Conservation (phyloP, 2,329 filamentous ascomycete species). For the Cladorrhinum sp. region DNA sequence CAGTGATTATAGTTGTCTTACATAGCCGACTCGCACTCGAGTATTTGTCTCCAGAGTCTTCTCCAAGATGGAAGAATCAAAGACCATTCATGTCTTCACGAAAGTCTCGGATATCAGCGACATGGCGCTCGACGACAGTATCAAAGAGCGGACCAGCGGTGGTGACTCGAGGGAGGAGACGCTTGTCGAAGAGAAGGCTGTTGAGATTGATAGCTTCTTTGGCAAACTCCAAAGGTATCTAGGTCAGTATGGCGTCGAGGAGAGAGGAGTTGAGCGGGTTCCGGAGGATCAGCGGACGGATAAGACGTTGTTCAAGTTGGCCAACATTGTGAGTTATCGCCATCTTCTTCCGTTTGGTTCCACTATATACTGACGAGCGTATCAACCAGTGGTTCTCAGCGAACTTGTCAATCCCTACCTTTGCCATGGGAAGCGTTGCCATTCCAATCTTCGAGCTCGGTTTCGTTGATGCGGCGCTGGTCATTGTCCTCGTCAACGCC, state of each 20-base stretch:
- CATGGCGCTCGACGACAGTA: constrained; percentile 6
- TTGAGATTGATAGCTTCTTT: constrained; percentile 25
- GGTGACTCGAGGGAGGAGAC: background rate
- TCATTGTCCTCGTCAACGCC: constrained; percentile 72
- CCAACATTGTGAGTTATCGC: constrained; percentile 60
- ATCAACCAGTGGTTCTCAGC: constrained; percentile 66
- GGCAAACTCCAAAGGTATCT: constrained; percentile 57
- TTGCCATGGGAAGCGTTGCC: constrained; percentile 70
- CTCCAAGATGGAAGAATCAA: background rate
- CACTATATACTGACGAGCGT: constrained; percentile 4
- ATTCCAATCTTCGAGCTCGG: constrained; percentile 67
- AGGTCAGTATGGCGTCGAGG: constrained; percentile 65
- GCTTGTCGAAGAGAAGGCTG: constrained; percentile 14
- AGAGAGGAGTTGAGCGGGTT: constrained; percentile 72
- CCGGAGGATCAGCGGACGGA: constrained; percentile 67
- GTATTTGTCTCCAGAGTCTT: background rate
- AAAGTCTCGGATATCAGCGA: background rate
- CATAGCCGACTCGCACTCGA: background rate
- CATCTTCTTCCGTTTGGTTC: background rate
- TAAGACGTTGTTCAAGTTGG: constrained; percentile 62
- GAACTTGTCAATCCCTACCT: constrained; percentile 74
- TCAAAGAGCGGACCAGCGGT: constrained; percentile 26
- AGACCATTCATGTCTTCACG: background rate
- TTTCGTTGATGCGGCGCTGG: constrained; percentile 68
- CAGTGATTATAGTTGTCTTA: background rate